Evolutionary conservation across 2,329 filamentous ascomycete genomes (phyloP).

Genomic region (Penicillium sp.): DNA sequence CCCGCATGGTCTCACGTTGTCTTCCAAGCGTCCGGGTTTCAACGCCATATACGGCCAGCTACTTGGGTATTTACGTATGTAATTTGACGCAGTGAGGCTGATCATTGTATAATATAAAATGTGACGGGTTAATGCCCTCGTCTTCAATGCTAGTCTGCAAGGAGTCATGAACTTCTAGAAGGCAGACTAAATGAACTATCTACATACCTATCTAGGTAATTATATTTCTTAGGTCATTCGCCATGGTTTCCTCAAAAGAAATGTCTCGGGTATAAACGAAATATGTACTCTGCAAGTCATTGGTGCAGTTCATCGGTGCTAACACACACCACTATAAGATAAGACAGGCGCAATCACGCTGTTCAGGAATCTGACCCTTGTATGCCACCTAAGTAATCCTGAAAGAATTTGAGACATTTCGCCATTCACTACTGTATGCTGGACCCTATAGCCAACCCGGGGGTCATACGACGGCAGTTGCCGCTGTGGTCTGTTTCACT

Average conservation of each 20-base stretch:
- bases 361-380: neutral
- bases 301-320: neutral
- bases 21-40: neutral
- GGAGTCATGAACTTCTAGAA: neutral
- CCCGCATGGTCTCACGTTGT: neutral
- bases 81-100: neutral
- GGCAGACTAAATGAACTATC: neutral
- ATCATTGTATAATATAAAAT: neutral
- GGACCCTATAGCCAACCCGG: neutral
- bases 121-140: neutral
- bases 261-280: neutral
- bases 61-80: neutral
- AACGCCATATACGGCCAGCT: neutral
- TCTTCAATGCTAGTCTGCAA: neutral
- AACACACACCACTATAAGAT: neutral
- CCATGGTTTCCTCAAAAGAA: neutral
- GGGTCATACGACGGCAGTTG: slow-evolving; percentile 15
- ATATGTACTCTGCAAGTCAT: neutral
- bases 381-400: neutral
- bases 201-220: too few species aligned
- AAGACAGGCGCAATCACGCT: neutral
- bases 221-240: neutral
- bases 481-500: slow-evolving; percentile 23
- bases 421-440: neutral
- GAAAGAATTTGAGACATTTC: neutral